Percentiles rank a stretch among this genome's conserved stretches.
Conservation (phyloP, 2,329 filamentous ascomycete genomes). For the Colletotrichum nymphaeae region DNA sequence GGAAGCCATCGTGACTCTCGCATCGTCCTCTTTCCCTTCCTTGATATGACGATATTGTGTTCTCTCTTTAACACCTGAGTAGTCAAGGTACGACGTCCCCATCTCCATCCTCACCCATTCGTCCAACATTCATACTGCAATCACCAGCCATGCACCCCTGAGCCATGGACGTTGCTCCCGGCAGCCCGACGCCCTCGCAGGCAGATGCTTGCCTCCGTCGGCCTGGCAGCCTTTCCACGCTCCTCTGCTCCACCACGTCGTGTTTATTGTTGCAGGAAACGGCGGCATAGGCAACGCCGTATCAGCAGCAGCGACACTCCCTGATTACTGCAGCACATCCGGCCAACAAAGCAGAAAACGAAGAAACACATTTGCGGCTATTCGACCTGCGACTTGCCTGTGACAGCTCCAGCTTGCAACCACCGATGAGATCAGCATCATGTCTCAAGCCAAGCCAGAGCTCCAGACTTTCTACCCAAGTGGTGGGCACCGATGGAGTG, state of each 20-base stretch:
- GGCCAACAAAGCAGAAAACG: not conserved
- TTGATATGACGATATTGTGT: not conserved
- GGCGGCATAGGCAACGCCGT: constrained; percentile 13
- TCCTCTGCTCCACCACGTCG: not conserved
- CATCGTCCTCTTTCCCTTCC: not conserved
- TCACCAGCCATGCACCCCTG: not conserved
- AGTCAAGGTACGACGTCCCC: not conserved
- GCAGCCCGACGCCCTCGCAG: not conserved
- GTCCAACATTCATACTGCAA: not conserved
- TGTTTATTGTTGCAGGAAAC: constrained; percentile 27
- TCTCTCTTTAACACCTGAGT: not conserved
- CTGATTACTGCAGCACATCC: not conserved
- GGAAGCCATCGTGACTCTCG: not conserved
- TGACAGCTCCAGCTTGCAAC: not conserved
- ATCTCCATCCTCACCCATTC: not conserved
- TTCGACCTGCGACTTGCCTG: not conserved
- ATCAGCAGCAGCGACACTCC: constrained; percentile 21
- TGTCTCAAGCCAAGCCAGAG: constrained; percentile 29
- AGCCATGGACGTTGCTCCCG: constrained; percentile 2
- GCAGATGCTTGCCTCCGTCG: constrained; percentile 22
- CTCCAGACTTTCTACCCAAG: not conserved
- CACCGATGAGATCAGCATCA: constrained; percentile 20
- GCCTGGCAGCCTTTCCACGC: not conserved
- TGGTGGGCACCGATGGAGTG: not conserved
- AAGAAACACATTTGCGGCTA: not conserved